Evolutionary conservation across 208 protist species (phyloP).

Genomic region (Angomonas ambiguus): DNA sequence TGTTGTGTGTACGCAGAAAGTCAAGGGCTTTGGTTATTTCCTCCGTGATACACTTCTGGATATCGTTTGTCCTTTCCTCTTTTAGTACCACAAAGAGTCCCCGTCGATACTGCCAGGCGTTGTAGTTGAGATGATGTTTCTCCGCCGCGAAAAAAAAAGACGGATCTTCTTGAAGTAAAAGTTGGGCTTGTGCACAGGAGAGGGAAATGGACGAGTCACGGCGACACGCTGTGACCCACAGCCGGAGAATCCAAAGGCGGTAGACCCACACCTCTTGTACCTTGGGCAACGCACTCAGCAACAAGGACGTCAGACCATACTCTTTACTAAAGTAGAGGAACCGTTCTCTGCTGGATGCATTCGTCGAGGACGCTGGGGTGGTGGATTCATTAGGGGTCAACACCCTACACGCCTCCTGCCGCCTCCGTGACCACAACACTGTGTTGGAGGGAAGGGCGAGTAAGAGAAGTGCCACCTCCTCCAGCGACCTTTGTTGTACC

Average conservation of each 20-base stretch:
- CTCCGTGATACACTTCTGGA: not conserved
- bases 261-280: constrained; percentile 1
- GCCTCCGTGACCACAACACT: constrained; percentile 25
- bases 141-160: constrained; percentile 42
- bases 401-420: constrained; percentile 2
- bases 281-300: not conserved
- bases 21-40: not conserved
- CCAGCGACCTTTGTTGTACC: not conserved
- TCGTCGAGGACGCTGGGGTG: too few relatives aligned
- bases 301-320: not conserved
- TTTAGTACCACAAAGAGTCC: not conserved
- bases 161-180: constrained; percentile 13
- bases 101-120: constrained; percentile 74
- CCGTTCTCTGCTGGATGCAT: too few relatives aligned
- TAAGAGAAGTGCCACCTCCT: constrained; percentile 12
- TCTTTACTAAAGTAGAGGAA: too few relatives aligned
- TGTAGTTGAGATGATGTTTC: constrained; percentile 80
- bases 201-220: too few relatives aligned
- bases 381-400: not conserved
- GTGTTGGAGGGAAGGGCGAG: constrained; percentile 25
- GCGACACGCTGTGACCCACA: too few relatives aligned
- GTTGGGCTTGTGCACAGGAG: too few relatives aligned
- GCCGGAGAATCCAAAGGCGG: not conserved
- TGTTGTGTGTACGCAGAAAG: constrained; percentile 56
- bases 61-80: too few relatives aligned